phyloP scores from a whole-genome alignment of 192 early-diverging fungal species.

The Helicostylum pulchrum region DNA sequence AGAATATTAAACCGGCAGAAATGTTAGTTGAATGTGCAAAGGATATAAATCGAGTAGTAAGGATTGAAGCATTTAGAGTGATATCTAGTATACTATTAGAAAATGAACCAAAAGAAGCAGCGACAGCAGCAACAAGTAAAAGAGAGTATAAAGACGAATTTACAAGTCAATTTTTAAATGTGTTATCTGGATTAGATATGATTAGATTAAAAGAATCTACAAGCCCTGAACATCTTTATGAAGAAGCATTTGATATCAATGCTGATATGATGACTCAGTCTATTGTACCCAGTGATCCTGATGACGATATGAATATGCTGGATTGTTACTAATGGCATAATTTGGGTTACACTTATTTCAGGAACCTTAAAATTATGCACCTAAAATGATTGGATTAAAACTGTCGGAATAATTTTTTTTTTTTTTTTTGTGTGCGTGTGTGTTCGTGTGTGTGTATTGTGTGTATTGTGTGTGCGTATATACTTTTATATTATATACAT shows the following conservation, averaged over 20 bases:
- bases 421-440: too few relatives aligned
- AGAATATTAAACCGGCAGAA: neutral
- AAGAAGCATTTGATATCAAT: constrained; percentile 51
- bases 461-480: too few relatives aligned
- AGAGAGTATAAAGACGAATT: neutral
- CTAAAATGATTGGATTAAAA: too few relatives aligned
- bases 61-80: constrained; percentile 17
- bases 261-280: constrained; percentile 38
- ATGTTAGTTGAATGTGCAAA: neutral
- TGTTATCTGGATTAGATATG: constrained; percentile 37
- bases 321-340: constrained; percentile 25
- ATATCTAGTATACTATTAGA: constrained; percentile 21
- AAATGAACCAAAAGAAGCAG: neutral
- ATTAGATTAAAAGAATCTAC: constrained; percentile 40
- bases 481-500: too few relatives aligned
- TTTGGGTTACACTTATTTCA: too few relatives aligned
- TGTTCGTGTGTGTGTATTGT: too few relatives aligned
- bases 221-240: constrained; percentile 49
- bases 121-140: neutral
- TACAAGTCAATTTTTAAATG: constrained; percentile 28
- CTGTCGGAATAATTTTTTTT: too few relatives aligned
- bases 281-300: constrained; percentile 27
- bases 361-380: too few relatives aligned
- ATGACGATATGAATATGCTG: constrained; percentile 24
- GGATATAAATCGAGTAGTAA: constrained; percentile 25